Percentiles rank a stretch among this genome's conserved stretches.
phyloP scores from a whole-genome alignment of 1,284 basidiomycete genomes.

The Ustilago nuda region DNA sequence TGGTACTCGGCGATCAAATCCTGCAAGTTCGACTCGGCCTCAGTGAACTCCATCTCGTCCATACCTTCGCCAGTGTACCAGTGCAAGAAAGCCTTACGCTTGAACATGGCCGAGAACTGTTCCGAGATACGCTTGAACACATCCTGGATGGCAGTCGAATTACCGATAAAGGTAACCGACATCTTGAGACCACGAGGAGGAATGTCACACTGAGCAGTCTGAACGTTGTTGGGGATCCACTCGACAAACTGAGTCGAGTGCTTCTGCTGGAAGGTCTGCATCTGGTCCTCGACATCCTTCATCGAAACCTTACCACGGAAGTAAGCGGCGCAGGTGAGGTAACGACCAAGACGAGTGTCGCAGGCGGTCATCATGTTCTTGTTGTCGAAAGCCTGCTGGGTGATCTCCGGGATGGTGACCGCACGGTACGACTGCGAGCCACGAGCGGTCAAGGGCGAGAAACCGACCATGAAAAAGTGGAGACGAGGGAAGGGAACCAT shows the following conservation, averaged over 20 bases:
- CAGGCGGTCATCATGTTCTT: slow-evolving; percentile 76
- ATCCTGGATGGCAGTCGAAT: slow-evolving; percentile 69
- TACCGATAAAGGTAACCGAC: slow-evolving; percentile 69
- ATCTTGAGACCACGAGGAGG: slow-evolving; percentile 67
- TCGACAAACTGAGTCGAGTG: slow-evolving; percentile 67
- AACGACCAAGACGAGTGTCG: slow-evolving; percentile 74
- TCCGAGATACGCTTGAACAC: slow-evolving; percentile 69
- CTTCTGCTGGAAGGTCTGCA: slow-evolving; percentile 67
- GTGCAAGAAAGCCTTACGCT: slow-evolving; percentile 70
- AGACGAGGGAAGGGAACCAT: slow-evolving; percentile 72
- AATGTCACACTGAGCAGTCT: slow-evolving; percentile 68
- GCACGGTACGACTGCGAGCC: slow-evolving; percentile 73
- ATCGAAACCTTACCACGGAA: slow-evolving; percentile 65
- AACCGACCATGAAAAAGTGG: slow-evolving; percentile 70
- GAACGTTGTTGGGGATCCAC: slow-evolving; percentile 70
- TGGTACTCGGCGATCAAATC: slow-evolving; percentile 71
- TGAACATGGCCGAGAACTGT: slow-evolving; percentile 69
- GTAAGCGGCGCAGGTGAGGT: slow-evolving; percentile 71
- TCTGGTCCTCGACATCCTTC: slow-evolving; percentile 71
- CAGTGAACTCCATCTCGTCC: slow-evolving; percentile 71
- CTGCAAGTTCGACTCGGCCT: slow-evolving; percentile 69
- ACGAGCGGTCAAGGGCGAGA: slow-evolving; percentile 69
- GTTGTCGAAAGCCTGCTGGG: slow-evolving; percentile 66
- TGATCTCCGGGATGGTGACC: slow-evolving; percentile 66
- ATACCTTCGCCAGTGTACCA: slow-evolving; percentile 70